A percentile compares a stretch with the other conserved stretches of the same genome.
Conservation (phyloP, 805 yeast species). For the Candida ponderosae region DNA sequence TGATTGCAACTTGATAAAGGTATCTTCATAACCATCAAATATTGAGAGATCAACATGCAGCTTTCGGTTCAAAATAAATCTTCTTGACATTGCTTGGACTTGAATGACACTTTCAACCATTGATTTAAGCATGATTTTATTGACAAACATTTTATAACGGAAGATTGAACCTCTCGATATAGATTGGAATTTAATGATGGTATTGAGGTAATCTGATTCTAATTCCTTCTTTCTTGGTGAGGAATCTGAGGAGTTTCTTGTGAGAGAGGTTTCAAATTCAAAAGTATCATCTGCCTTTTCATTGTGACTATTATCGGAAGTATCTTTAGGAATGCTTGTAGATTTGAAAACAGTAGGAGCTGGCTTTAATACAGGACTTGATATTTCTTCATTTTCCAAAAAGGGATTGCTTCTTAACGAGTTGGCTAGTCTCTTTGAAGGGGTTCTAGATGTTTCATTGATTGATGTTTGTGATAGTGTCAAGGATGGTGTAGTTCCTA, state of each 20-base stretch:
- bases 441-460: background rate
- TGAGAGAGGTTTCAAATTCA: too few relatives aligned
- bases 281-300: background rate
- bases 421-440: background rate
- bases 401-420: constrained; percentile 9
- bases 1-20: constrained; percentile 26
- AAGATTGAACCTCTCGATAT: constrained; percentile 60
- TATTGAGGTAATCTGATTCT: constrained; percentile 14
- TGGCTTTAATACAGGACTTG: constrained; percentile 3
- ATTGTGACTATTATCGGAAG: background rate
- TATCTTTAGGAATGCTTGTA: too few relatives aligned
- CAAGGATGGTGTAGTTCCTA: constrained; percentile 1
- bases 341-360: background rate
- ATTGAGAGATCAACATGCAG: constrained; percentile 20
- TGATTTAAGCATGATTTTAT: constrained; percentile 51
- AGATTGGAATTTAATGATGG: constrained; percentile 54
- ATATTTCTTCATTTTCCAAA: constrained; percentile 4
- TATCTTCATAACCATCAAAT: constrained; percentile 10
- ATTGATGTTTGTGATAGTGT: too few relatives aligned
- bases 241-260: too few relatives aligned
- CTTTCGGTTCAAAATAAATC: constrained; percentile 26
- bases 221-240: constrained; percentile 14
- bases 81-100: constrained; percentile 47
- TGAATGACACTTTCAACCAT: constrained; percentile 41
- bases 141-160: constrained; percentile 58